phyloP scores from a whole-genome alignment of 495 filamentous ascomycete species.

The Annulohypoxylon maeteangense region DNA sequence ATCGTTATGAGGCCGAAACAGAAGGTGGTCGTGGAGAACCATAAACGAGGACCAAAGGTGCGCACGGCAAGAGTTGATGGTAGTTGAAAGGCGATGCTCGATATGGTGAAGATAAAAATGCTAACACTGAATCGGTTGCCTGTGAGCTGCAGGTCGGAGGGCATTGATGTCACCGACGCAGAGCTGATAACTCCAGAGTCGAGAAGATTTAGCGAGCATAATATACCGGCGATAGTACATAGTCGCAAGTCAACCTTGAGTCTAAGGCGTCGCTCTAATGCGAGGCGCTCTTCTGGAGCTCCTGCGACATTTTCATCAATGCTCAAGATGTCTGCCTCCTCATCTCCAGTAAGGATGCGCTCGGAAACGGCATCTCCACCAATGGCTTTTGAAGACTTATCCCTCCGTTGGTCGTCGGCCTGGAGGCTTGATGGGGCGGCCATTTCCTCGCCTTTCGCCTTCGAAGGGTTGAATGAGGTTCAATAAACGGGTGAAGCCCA shows the following conservation, averaged over 20 bases:
- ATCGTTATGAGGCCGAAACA: constrained; percentile 77
- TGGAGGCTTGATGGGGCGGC: constrained; percentile 5
- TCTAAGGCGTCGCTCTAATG: constrained; percentile 57
- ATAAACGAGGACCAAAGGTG: constrained; percentile 72
- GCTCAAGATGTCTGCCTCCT: constrained; percentile 1
- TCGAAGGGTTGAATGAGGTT: not conserved
- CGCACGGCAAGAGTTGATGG: constrained; percentile 78
- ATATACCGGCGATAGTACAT: constrained; percentile 77
- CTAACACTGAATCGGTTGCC: constrained; percentile 75
- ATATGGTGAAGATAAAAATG: constrained; percentile 83
- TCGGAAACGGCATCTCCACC: constrained; percentile 28
- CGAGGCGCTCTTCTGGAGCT: constrained; percentile 6
- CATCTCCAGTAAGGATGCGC: constrained; percentile 25
- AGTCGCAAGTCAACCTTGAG: constrained; percentile 77
- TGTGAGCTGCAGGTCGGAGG: constrained; percentile 70
- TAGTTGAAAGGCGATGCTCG: constrained; percentile 78
- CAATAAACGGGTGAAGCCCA: not conserved
- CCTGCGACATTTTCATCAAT: not conserved
- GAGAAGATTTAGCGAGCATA: constrained; percentile 77
- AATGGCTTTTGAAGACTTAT: constrained; percentile 20
- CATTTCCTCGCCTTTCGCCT: constrained; percentile 10
- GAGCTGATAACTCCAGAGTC: constrained; percentile 82
- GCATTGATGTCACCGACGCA: constrained; percentile 80
- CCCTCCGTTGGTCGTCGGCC: not conserved
- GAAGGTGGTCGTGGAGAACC: constrained; percentile 75